Conservation (phyloP, 2,329 filamentous ascomycete genomes). For the Daldinia sp. region DNA sequence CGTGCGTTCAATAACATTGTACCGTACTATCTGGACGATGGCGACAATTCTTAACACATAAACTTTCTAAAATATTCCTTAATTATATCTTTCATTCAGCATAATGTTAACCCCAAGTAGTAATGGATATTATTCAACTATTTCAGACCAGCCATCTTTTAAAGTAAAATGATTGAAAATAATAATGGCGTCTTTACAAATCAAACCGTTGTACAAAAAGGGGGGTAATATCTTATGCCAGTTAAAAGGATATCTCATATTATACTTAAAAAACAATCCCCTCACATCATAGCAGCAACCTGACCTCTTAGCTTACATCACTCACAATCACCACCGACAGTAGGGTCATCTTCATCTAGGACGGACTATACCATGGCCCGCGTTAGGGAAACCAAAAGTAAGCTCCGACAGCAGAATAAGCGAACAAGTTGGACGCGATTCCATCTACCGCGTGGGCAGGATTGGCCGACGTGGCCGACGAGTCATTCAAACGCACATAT, state of each 20-base stretch:
- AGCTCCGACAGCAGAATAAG: background rate
- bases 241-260: background rate
- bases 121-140: too few species aligned
- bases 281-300: background rate
- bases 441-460: background rate
- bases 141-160: background rate
- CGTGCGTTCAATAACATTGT: too few species aligned
- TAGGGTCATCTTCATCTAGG: too few species aligned
- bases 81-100: too few species aligned
- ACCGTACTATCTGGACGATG: too few species aligned
- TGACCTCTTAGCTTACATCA: too few species aligned
- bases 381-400: background rate
- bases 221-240: background rate
- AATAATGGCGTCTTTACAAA: background rate
- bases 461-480: background rate
- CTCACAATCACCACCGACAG: background rate
- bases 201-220: background rate
- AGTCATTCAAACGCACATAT: background rate
- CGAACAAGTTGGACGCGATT: slow-evolving; percentile 20
- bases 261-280: background rate
- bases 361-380: slow-evolving; percentile 6
- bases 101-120: too few species aligned
- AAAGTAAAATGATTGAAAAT: background rate
- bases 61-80: too few species aligned
- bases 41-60: too few species aligned